Evolutionary conservation across 257 asterid genomes (phyloP).

Genomic region (Cynanchum wilfordii): DNA sequence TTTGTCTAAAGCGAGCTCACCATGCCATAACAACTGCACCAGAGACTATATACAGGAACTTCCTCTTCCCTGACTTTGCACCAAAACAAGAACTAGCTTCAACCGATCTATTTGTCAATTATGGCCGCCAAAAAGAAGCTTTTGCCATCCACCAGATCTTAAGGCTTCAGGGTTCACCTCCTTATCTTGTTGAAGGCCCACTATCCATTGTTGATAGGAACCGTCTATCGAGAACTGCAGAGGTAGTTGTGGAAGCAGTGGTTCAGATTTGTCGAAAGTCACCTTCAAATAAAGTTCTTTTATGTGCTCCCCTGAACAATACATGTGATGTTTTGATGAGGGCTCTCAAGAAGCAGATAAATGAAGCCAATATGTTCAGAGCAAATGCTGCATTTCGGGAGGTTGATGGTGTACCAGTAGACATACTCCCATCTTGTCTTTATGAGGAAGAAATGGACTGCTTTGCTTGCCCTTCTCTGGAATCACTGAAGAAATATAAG

Average conservation of each 20-base stretch:
- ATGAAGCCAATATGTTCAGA: conserved; percentile 20
- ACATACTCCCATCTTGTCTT: conserved; percentile 22
- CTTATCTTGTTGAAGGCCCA: conserved; percentile 26
- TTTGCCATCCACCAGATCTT: conserved; percentile 14
- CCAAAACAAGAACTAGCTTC: conserved; percentile 4
- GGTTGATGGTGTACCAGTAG: conserved; percentile 23
- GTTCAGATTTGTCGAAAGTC: conserved; percentile 1
- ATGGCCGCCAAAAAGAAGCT: not conserved
- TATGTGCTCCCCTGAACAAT: conserved; percentile 22
- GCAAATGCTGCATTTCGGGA: conserved; percentile 33
- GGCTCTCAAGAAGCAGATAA: conserved; percentile 15
- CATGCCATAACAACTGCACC: conserved; percentile 18
- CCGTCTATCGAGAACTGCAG: conserved; percentile 7
- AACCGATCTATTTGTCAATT: not conserved
- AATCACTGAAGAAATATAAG: conserved; percentile 14
- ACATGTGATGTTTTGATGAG: conserved; percentile 26
- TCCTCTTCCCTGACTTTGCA: conserved; percentile 16
- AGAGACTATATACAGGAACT: conserved; percentile 2
- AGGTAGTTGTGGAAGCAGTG: conserved; percentile 9
- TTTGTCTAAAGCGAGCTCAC: conserved; percentile 26
- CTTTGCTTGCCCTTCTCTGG: conserved; percentile 19
- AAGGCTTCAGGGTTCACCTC: conserved; percentile 22
- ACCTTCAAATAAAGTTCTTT: conserved; percentile 16
- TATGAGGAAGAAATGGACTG: conserved; percentile 16
- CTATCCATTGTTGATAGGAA: not conserved